A percentile compares a stretch with the other conserved stretches of the same genome.
These are phyloP conservation scores for Petunia axillaris DNA, from an alignment of 257 asterid genomes.

Conservation along the genomic window DNA sequence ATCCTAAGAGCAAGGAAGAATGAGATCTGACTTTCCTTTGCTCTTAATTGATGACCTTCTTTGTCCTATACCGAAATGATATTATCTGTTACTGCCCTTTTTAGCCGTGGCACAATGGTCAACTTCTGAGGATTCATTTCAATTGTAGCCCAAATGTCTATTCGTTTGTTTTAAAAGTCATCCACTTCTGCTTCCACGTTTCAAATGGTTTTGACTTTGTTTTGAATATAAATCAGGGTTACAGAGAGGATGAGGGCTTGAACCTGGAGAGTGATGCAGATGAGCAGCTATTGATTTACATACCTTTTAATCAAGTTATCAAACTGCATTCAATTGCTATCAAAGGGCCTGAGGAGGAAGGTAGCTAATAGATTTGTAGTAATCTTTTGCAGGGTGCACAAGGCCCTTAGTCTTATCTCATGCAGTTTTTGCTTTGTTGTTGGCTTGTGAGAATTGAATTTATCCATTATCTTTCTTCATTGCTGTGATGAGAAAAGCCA, in stretches of 20 bases:
- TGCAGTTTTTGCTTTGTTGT: not conserved
- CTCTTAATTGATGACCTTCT: conserved; percentile 7
- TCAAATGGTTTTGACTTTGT: not conserved
- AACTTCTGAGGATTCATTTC: not conserved
- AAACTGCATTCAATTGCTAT: conserved; percentile 76
- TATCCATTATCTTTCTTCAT: not conserved
- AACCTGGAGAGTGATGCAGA: conserved; percentile 94
- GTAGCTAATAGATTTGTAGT: conserved; percentile 38
- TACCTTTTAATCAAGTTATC: conserved; percentile 88
- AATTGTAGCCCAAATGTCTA: not conserved
- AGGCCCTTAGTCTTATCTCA: conserved; percentile 2
- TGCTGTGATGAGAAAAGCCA: not conserved
- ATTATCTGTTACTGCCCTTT: conserved; percentile 5
- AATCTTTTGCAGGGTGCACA: not conserved
- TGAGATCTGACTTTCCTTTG: conserved; percentile 3
- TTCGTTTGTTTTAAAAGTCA: not conserved
- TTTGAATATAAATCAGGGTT: conserved; percentile 59
- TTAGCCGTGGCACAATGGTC: not conserved
- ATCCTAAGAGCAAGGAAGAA: not conserved
- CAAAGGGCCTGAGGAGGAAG: conserved; percentile 92
- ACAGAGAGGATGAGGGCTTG: conserved; percentile 93
- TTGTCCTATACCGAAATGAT: not conserved
- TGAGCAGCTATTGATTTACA: conserved; percentile 83
- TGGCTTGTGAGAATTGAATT: not conserved
- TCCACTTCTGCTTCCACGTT: conserved; percentile 5